Conservation (phyloP, 208 protist species). For the Plasmodiophora brassicae region DNA sequence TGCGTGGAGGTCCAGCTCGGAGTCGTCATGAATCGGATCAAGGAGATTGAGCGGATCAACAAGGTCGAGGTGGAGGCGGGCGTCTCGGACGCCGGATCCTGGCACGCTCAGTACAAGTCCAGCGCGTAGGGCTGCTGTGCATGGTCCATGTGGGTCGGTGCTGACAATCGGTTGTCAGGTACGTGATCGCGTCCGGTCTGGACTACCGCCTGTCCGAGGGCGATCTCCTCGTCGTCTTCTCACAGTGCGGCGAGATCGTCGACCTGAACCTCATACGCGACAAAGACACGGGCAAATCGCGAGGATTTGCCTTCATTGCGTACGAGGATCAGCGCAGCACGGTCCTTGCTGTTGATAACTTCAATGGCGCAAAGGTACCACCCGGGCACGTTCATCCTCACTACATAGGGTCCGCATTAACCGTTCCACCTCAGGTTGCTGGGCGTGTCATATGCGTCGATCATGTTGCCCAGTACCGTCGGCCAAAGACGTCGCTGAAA, state of each 20-base stretch:
- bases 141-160: neutral
- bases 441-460: constrained; percentile 25
- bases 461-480: constrained; percentile 32
- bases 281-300: constrained; percentile 56
- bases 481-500: constrained; percentile 34
- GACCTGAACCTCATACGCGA: constrained; percentile 51
- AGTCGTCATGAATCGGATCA: constrained; percentile 33
- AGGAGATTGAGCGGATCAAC: constrained; percentile 38
- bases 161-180: neutral
- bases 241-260: constrained; percentile 49
- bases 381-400: neutral
- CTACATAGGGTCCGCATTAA: neutral
- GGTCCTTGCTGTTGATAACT: constrained; percentile 81
- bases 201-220: constrained; percentile 51
- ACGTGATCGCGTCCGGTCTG: constrained; percentile 48
- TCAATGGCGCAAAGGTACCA: constrained; percentile 73
- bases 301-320: constrained; percentile 52
- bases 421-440: neutral
- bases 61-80: constrained; percentile 38
- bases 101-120: constrained; percentile 48
- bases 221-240: constrained; percentile 38
- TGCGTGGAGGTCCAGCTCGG: too few species aligned
- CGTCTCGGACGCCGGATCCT: constrained; percentile 38
- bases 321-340: constrained; percentile 69
- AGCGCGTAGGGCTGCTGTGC: constrained; percentile 12